Conservation (phyloP, 1,139 yeast species). For the Petasospora fabianii region DNA sequence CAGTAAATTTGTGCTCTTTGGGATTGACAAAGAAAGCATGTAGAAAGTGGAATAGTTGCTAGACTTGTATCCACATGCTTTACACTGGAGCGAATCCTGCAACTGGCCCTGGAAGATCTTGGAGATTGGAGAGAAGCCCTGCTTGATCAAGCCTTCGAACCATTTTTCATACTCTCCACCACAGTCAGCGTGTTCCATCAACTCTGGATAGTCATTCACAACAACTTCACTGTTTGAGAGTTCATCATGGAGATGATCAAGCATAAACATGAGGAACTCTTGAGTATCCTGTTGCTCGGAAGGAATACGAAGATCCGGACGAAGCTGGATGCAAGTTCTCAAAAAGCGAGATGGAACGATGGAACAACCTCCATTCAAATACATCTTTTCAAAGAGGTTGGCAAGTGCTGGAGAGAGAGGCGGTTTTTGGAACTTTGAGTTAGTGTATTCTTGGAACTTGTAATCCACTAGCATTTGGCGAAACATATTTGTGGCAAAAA, state of each 20-base stretch:
- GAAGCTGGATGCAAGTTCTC: constrained; percentile 46
- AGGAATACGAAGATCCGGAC: constrained; percentile 67
- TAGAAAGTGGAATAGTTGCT: constrained; percentile 58
- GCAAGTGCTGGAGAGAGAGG: constrained; percentile 46
- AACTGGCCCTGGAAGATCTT: constrained; percentile 65
- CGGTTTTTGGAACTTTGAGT: constrained; percentile 31
- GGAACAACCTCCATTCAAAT: constrained; percentile 52
- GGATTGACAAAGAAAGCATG: constrained; percentile 66
- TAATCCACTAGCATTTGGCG: constrained; percentile 41
- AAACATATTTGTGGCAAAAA: constrained; percentile 51
- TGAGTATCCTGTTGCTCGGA: constrained; percentile 77
- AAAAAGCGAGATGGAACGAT: constrained; percentile 65
- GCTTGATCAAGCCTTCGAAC: constrained; percentile 48
- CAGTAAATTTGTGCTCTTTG: constrained; percentile 31
- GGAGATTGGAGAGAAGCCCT: constrained; percentile 63
- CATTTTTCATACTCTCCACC: constrained; percentile 55
- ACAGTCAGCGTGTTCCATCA: constrained; percentile 34
- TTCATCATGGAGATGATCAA: constrained; percentile 71
- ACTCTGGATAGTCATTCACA: constrained; percentile 34
- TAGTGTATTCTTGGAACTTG: constrained; percentile 40
- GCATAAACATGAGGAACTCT: constrained; percentile 61
- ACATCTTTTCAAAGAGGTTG: constrained; percentile 44
- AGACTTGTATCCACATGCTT: constrained; percentile 58
- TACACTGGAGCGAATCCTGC: constrained; percentile 60
- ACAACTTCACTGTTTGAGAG: constrained; percentile 40